Evolutionary conservation across 805 yeast species (phyloP), one percentile per base, ranked within the genome.

Genomic region (Candida ovalis): DNA sequence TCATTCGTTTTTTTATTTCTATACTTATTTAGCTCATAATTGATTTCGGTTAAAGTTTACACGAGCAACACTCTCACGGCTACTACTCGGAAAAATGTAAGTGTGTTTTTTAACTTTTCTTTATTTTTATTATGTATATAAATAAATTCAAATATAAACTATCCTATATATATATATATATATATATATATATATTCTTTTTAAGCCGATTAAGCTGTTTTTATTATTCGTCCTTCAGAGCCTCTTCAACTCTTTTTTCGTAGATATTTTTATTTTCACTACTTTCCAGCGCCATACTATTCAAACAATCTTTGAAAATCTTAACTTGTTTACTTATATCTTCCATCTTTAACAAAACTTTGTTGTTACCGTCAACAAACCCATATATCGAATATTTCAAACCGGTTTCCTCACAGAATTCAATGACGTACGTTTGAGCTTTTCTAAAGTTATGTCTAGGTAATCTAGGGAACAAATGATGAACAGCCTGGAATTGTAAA

Each of bases 401-500:
- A 0, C 96, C 96, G 7, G 86, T 85, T 22, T 80, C 79, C 39
- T 81, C 70, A 66, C 96, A 88, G 58, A 88, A 89, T 39, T 81
- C 79, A 45, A 85, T 73, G 35, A 89, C 94, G 41, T 70, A 70
- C 1, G 83, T 80, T 61, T 90, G 96, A 0, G 82, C 88, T 25
- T 73, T 72, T 51, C 97, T 74, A 60, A 90, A 78, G 62, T 90
- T 89, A 66, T 90, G 96, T 49, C 96, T 76, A 21, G 97, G 97
- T 58, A 89, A 64, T 49, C 97, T 73, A 25, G 97, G 97, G 65
- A 89, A 89, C 57, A 90, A 72, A 63, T 89, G 97, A 64, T 89
- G 97, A 44, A 89, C 80, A 0, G 91, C 94, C 63, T 89, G 97
- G 71, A 88, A 89, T 66, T 89, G 97, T 46, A 89, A 75, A 0